Base-by-base conservation (phyloP, 2,329 filamentous ascomycete species). In the Pestalotiopsis sp. region DNA sequence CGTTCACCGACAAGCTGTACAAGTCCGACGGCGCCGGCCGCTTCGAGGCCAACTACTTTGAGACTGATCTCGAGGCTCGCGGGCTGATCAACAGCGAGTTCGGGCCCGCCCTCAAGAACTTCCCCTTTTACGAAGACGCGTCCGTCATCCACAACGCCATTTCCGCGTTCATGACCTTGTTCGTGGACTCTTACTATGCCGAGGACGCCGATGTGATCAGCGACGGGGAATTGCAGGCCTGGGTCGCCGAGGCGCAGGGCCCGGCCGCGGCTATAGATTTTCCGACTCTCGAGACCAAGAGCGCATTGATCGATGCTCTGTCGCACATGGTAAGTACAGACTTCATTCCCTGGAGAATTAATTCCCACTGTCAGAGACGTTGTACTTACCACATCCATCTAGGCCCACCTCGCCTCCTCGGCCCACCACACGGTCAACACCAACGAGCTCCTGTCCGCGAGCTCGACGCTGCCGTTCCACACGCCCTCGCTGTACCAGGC, bases 81-180 rank as follows among this genome's bases (percentile, higher is more conserved):
- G 84, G 84, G 1, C 77, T 86, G 1, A 76, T 85, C 66, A 74
- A 82, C 69, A 71, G 68, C 49, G 68, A 69, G 9, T 68, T 71
- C 14, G 80, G 81, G 3, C 81, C 81, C 1, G 70, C 73, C 1
- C 74, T 85, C 17, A 79, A 79, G 64, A 69, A 74, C 60, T 84
- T 85, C 68, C 83, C 84, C 0, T 85, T 82, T 72, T 80, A 81
- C 70, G 79, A 85, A 25, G 83, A 86, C 68, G 82, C 78, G 1
- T 69, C 69, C 4, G 72, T 74, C 1, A 81, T 86, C 62, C 70
- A 78, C 60, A 71, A 75, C 60, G 77, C 76, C 3, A 81, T 82
- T 61, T 73, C 74, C 3, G 66, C 68, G 0, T 85, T 85, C 73
- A 79, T 84, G 70, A 72, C 71, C 11, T 67, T 77, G 2, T 83